Conservation (phyloP, 106 monocot species). For the Dioscorea dumetorum region DNA sequence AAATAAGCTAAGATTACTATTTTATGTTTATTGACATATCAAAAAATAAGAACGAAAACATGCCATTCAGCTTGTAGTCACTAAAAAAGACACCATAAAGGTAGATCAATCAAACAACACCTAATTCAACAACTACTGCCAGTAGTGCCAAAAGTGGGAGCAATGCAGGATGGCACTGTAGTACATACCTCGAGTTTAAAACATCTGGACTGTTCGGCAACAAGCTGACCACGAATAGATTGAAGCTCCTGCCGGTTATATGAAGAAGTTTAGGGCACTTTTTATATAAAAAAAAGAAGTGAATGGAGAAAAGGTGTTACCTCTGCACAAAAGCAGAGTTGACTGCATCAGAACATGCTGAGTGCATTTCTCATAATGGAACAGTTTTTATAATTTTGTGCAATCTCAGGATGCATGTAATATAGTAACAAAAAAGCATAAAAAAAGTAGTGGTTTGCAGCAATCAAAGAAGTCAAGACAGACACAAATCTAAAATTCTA, state of each 20-base stretch:
- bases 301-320: background rate
- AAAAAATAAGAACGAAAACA: background rate
- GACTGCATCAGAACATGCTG: background rate
- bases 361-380: background rate
- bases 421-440: no score
- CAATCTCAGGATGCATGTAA: background rate
- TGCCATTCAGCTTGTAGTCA: no score
- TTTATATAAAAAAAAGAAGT: background rate
- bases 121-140: background rate
- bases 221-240: constrained; percentile 76
- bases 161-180: background rate
- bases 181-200: constrained; percentile 84
- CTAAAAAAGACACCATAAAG: background rate
- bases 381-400: background rate
- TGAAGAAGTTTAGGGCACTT: background rate
- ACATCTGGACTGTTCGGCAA: constrained; percentile 81
- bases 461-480: background rate
- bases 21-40: background rate
- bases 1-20: background rate
- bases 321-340: no score
- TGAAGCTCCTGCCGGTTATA: constrained; percentile 54
- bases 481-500: background rate
- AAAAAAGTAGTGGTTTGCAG: background rate
- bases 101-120: background rate
- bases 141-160: background rate